Evolutionary conservation across 345 rosid genomes (phyloP), one percentile per base, ranked within the genome.

Genomic region (Melastoma malabathricum): DNA sequence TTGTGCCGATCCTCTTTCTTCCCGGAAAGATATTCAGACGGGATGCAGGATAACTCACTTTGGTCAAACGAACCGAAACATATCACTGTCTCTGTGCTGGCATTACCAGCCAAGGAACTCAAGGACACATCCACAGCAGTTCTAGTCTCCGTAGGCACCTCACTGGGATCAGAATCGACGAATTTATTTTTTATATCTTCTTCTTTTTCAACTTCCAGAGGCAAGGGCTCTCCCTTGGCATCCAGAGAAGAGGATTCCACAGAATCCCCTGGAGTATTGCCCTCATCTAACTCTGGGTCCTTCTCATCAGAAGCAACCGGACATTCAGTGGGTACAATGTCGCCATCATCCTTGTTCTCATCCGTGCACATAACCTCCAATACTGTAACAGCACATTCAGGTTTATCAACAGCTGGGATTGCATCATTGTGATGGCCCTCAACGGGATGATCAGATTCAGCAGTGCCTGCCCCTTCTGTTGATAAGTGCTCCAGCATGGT

Each of bases 1-100:
- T 52, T 39, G 47, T 49, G 43, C 47, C 48, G 64, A 57, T 44
- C 58, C 50, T 48, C 60, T 48, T 27, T 57, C 29, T 57, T 61
- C 29, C 54, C 43, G 18, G 64, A 44, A 14, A 15, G 16, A 23
- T 48, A 61, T 27, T 34, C 63, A 16, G 29, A 44, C 44, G 65
- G 23, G 15, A 49, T 22, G 64, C 47, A 13, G 22, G 61, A 58
- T n/a, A 57, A 53, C 56, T 55, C 54, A 25, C 51, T 55, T 15
- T 57, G 60, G 20, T 58, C 51, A 39, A 49, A 18, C 12, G 53
- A 58, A 18, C 34, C 46, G 44, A 57, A 34, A 54, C 48, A 52
- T 25, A 59, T 57, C 55, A 51, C 50, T 48, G 44, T 18, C 48
- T 58, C 59, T 48, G 43, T 43, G 6, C 27, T 45, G 13, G n/a